Base-by-base conservation (phyloP, 23 red algal genomes). In the Gracilariopsis chorda region DNA sequence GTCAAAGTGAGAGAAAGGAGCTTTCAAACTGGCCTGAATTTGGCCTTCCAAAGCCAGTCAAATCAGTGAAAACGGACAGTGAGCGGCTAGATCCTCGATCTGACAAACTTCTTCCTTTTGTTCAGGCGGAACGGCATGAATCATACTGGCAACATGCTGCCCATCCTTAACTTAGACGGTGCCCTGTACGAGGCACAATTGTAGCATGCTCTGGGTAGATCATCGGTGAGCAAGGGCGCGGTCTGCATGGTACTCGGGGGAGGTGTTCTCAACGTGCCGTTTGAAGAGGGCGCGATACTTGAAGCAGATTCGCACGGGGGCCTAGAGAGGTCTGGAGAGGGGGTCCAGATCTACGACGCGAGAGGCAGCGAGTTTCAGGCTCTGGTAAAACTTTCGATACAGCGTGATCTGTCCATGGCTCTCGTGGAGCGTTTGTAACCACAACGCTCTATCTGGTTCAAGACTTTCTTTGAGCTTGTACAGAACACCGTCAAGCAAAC, bases 141-240 rank as follows among this genome's bases (percentile, higher is more conserved):
- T 80, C 64, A 85, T 51, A 39, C 56, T 77, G 60, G 92, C 82
- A 28, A 94, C 62, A 41, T 83, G 78, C 82, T 94, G 92, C 43
- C 57, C 92, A 36, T 78, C 44, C 71, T 94, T 94, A n/a, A 86
- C 82, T 82, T 94, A 94, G 24, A 94, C 84, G 30, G 71, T 82
- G 44, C 92, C 92, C 58, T 94, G 92, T 5, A 41, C 36, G 13
- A 59, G 78, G 20, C 49, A 51, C 64, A 93, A 48, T 10, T 17
- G 14, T 11, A 73, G 48, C 32, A 52, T 16, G 43, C 90, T 41
- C 4, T 84, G 48, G 32, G 90, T 60, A 28, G 42, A 65, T 24
- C 75, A 59, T 24, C 37, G 29, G 78, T 93, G 78, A 3, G 74
- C 77, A 14, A 11, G 34, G 29, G 63, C 17, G 53, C 90, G 90